A percentile compares a stretch with the other conserved stretches of the same genome.
Conservation (phyloP, 2,329 filamentous ascomycete genomes). For the Colletotrichum somersetense region DNA sequence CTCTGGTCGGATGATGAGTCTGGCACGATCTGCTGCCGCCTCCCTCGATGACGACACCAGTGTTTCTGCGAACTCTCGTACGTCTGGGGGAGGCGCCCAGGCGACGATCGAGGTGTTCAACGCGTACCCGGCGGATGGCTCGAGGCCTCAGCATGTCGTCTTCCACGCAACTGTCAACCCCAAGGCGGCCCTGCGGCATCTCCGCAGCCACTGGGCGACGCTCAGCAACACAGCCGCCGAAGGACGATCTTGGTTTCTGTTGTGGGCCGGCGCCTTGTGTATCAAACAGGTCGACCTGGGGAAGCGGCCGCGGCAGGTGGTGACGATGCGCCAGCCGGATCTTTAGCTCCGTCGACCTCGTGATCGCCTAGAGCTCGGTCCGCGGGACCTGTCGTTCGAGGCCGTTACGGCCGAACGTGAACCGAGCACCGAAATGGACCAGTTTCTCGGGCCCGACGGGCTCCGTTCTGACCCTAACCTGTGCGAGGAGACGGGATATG, state of each 20-base stretch:
- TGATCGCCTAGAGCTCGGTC: background rate
- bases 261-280: background rate
- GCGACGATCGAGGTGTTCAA: no score
- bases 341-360: background rate
- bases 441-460: background rate
- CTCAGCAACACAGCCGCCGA: background rate
- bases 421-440: background rate
- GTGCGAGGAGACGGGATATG: no score
- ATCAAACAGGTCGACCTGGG: background rate
- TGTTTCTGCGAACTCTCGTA: background rate
- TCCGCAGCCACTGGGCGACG: background rate
- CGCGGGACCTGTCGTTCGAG: background rate
- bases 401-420: background rate
- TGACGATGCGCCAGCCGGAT: background rate
- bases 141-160: background rate
- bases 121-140: no score
- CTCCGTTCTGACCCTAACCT: background rate
- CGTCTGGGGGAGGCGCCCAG: background rate
- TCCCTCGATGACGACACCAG: background rate
- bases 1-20: background rate
- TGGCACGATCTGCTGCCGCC: background rate
- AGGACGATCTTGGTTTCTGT: background rate
- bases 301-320: background rate
- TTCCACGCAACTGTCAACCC: background rate
- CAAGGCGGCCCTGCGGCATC: background rate